Base-by-base conservation (phyloP, 2,329 filamentous ascomycete genomes). In the Aspergillus chevalieri region DNA sequence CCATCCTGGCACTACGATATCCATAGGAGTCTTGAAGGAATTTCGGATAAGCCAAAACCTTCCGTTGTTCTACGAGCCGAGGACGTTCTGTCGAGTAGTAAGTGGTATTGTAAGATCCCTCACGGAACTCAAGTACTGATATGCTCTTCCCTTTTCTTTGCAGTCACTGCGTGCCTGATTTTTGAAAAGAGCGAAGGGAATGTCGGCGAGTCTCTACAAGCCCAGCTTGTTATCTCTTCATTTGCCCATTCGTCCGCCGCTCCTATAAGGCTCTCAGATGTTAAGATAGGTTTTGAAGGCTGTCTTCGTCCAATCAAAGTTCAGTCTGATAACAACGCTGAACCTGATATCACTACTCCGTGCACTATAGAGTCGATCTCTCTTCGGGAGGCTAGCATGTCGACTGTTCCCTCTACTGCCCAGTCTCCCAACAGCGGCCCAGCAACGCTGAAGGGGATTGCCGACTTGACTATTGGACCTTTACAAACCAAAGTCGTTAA, bases 401-500 rank as follows among this genome's bases (percentile, higher is more conserved):
- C 26, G 10, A 55, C 57, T 21, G 64, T 68, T 47, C 54, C 62
- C 3, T 52, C 57, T 10, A 57, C 54, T 43, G 44, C 67, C 51
- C 58, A 67, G 53, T 66, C 68, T 15, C 63, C 65, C 46, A 59
- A 64, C 6, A 56, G 75, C 43, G 61, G 52, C 6, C 52, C 71
- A 47, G 49, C 64, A 26, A 67, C 69, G n/a, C 71, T 84, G 47
- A 66, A 70, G 36, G 86, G 86, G 1, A 61, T 70, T 9, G 78
- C 80, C 7, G 76, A 91, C 64, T 69, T 96, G 48, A 82, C 77
- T 0, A 69, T 96, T 41, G 67, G 70, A 9, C 80, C 89, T 12
- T 83, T 83, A 0, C 80, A 87, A 52, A 86, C 78, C 7, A 82
- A 80, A 47, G 80, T 91, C 1, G 85, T 87, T 53, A 82, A 87